A percentile compares a stretch with the other conserved stretches of the same genome.
phyloP scores from a whole-genome alignment of 345 rosid species.

The Odontarrhena argentea region DNA sequence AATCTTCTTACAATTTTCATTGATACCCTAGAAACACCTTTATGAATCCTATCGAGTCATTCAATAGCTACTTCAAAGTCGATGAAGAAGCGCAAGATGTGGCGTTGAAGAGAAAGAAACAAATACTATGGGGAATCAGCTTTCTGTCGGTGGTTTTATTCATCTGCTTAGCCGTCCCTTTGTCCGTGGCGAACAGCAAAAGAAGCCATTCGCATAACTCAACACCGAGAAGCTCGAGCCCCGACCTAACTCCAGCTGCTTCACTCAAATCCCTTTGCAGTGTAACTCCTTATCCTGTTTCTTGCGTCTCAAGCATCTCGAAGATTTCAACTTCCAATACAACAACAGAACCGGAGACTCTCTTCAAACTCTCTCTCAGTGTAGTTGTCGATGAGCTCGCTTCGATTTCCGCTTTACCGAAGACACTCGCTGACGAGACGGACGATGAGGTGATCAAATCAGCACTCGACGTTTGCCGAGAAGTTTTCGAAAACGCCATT shows the following conservation, averaged over 20 bases:
- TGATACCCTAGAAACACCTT: too few species aligned
- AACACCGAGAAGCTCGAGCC: conserved; percentile 10
- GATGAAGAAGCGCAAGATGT: too few species aligned
- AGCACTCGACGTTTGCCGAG: conserved; percentile 59
- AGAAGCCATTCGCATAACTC: conserved; percentile 11
- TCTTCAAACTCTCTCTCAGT: conserved; percentile 59
- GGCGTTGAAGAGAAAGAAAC: too few species aligned
- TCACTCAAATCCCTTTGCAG: conserved; percentile 65
- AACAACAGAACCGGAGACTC: conserved; percentile 50
- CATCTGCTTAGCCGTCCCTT: conserved; percentile 41
- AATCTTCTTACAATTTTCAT: too few species aligned
- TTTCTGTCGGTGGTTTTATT: conserved; percentile 39
- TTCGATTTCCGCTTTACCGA: conserved; percentile 41
- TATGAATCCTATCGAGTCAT: conserved; percentile 59
- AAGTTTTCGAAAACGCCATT: conserved; percentile 62
- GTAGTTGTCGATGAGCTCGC: conserved; percentile 51
- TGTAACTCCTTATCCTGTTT: conserved; percentile 61
- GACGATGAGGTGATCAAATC: conserved; percentile 38
- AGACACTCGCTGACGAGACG: conserved; percentile 32
- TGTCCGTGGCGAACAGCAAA: conserved; percentile 32
- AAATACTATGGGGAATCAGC: too few species aligned
- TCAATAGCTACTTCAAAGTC: conserved; percentile 53
- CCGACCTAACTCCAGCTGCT: conserved; percentile 58
- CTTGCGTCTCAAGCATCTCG: conserved; percentile 73
- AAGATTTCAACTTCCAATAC: conserved; percentile 51